Conservation (phyloP, 371 early-diverging fungal species). For the Mortierella sp. region DNA sequence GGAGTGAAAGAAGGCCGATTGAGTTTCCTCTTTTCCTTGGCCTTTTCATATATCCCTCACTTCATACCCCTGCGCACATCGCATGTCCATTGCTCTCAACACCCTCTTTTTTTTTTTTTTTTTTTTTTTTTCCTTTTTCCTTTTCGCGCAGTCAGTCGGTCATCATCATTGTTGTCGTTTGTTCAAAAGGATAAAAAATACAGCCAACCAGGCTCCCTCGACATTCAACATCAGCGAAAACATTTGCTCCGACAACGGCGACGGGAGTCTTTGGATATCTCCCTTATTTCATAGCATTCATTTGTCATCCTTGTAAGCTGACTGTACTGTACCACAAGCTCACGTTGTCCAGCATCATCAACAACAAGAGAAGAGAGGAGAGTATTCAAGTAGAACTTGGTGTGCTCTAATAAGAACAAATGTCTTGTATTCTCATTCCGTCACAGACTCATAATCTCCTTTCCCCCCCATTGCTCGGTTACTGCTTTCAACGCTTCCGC, state of each 20-base stretch:
- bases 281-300: background rate
- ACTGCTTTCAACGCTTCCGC: conserved; percentile 11
- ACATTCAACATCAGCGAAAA: conserved; percentile 8
- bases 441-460: background rate
- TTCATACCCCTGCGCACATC: background rate
- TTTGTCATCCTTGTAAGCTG: background rate
- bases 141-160: conserved; percentile 4
- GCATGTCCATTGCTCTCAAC: conserved; percentile 2
- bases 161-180: background rate
- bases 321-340: background rate
- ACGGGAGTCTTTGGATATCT: background rate
- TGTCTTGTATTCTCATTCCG: background rate
- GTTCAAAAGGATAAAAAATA: background rate
- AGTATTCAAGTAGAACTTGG: background rate
- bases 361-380: background rate
- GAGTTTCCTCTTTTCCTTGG: background rate
- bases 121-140: background rate
- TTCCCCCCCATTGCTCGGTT: background rate
- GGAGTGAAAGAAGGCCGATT: background rate
- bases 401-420: background rate
- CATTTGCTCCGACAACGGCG: background rate
- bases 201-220: conserved; percentile 4
- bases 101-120: background rate
- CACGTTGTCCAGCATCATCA: background rate
- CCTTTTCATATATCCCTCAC: conserved; percentile 4